Percentiles rank a stretch among this genome's conserved stretches.
These are phyloP conservation scores for Dentipellis sp. DNA, from an alignment of 768 basidiomycete genomes.

Conservation along the genomic window DNA sequence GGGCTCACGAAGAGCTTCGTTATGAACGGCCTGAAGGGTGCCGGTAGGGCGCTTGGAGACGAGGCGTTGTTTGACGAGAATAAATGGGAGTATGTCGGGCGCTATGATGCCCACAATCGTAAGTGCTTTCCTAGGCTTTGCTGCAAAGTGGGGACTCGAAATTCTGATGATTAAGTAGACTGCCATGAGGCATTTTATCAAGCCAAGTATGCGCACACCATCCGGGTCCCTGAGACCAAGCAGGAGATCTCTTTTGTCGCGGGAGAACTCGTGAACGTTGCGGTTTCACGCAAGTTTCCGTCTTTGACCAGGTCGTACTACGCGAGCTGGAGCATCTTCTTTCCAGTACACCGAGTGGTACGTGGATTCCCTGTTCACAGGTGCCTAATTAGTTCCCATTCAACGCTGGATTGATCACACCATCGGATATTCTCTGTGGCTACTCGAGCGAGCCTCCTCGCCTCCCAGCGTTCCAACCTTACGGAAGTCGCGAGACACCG, in stretches of 20 bases:
- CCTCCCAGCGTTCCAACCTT: constrained; percentile 56
- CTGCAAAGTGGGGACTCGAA: too few species aligned
- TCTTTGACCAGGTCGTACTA: too few species aligned
- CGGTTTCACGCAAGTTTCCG: constrained; percentile 62
- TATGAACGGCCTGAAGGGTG: constrained; percentile 73
- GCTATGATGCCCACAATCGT: constrained; percentile 49
- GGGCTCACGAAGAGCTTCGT: constrained; percentile 72
- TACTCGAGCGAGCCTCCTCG: constrained; percentile 74
- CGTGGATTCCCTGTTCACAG: constrained; percentile 56
- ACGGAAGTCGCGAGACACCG: constrained; percentile 12
- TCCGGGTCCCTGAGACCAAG: constrained; percentile 30
- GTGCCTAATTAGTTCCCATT: constrained; percentile 70
- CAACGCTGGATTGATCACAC: constrained; percentile 77
- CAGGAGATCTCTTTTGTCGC: constrained; percentile 45
- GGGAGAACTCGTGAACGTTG: constrained; percentile 77
- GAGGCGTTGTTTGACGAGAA: constrained; percentile 50
- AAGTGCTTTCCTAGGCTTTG: constrained; percentile 19
- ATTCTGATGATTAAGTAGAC: constrained; percentile 29
- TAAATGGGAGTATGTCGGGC: constrained; percentile 68
- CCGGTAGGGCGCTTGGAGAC: constrained; percentile 62
- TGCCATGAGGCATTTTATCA: constrained; percentile 80
- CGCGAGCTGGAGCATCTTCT: too few species aligned
- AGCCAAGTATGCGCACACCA: constrained; percentile 49
- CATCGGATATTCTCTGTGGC: constrained; percentile 75
- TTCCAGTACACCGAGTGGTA: constrained; percentile 65